A percentile compares a stretch with the other conserved stretches of the same genome.
phyloP scores from a whole-genome alignment of 2,329 filamentous ascomycete species.

The Zarea fungicola region DNA sequence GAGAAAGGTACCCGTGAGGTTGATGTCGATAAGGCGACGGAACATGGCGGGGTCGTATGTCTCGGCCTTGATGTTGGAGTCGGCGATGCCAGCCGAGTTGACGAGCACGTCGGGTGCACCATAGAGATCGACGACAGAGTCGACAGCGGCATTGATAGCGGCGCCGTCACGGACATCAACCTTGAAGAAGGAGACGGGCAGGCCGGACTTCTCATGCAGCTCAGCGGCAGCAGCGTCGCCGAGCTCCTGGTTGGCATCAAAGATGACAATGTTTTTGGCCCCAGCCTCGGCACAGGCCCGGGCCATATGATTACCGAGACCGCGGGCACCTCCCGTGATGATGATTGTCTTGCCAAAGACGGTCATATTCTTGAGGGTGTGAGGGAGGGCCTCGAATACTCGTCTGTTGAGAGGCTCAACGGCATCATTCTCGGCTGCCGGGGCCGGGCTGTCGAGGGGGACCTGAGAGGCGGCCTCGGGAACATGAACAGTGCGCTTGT shows the following conservation, averaged over 20 bases:
- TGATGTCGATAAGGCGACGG: slow-evolving; percentile 75
- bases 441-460: slow-evolving; percentile 35
- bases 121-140: slow-evolving; percentile 59
- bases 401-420: slow-evolving; percentile 48
- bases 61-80: slow-evolving; percentile 80
- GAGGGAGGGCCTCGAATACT: slow-evolving; percentile 52
- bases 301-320: slow-evolving; percentile 75
- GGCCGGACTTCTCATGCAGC: slow-evolving; percentile 65
- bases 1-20: slow-evolving; percentile 73
- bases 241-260: slow-evolving; percentile 71
- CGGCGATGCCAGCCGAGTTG: slow-evolving; percentile 75
- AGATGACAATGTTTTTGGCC: slow-evolving; percentile 66
- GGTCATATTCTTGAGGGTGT: slow-evolving; percentile 64
- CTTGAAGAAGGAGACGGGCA: slow-evolving; percentile 72
- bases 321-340: slow-evolving; percentile 69
- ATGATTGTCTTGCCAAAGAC: slow-evolving; percentile 67
- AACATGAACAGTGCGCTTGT: slow-evolving; percentile 53
- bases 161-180: slow-evolving; percentile 70
- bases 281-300: slow-evolving; percentile 72
- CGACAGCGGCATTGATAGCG: slow-evolving; percentile 65
- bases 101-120: slow-evolving; percentile 70
- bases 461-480: slow-evolving; percentile 36
- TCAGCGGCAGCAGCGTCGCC: slow-evolving; percentile 65
- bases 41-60: slow-evolving; percentile 72
- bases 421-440: slow-evolving; percentile 39